Base-by-base conservation (phyloP, 345 rosid genomes). In the Gossypium anomalum region DNA sequence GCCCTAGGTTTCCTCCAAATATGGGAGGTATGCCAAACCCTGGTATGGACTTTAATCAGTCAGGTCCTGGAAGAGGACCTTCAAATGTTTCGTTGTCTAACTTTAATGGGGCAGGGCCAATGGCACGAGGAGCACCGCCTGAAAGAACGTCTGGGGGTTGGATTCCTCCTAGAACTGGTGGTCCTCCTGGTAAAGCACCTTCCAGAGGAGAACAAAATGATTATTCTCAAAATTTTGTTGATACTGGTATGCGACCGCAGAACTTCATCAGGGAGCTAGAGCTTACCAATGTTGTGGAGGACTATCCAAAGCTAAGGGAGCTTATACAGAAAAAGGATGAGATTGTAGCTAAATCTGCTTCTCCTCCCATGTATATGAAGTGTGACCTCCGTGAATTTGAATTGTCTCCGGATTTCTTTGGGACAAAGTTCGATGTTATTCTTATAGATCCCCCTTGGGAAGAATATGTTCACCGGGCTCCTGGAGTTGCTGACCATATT, bases 371-470 rank as follows among this genome's bases (percentile, higher is more conserved):
- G 99, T 95, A 95, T 81, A 75, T 86, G 70, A 88, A 95, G 82
- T 84, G 88, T 15, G 90, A 95, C 80, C 86, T 95, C 59, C 97
- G 80, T 38, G 97, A 91, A 67, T 83, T 93, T 80, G 99, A 95
- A 82, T 85, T 95, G 64, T 87, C 99, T 43, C 90, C 98, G 0
- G 99, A 95, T 78, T 86, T 90, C 79, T 93, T 95, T 75, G 97
- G 97, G 73, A 89, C 97, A 70, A 95, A 95, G 89, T 95, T 95
- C 75, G 99, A 95, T 85, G 99, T 95, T 53, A 95, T 95, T 78
- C 94, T 95, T 78, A 89, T 95, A 66, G 99, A 95, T 73, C 99
- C 99, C 56, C 99, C 99, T 10, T 95, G 98, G 99, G 99, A 95
- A 81, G 99, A 95, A 81, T 95, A 95, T 81, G 99, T 91, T 78